Conservation (phyloP, 176 grass and related monocot species). For the Eleusine indica region DNA sequence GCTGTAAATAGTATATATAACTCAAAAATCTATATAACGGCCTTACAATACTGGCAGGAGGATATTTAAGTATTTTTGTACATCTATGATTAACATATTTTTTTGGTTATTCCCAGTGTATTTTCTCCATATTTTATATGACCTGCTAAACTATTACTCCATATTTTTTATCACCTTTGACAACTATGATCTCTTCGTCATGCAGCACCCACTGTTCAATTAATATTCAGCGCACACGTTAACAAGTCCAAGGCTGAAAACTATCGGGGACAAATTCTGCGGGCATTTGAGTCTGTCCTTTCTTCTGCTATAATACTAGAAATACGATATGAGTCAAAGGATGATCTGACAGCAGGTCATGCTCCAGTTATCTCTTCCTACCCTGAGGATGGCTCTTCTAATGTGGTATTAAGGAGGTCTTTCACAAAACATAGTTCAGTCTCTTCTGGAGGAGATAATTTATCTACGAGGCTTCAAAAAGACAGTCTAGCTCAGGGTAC, state of each 20-base stretch:
- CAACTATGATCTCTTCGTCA: slow-evolving; percentile 21
- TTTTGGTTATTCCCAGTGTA: not conserved
- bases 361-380: slow-evolving; percentile 45
- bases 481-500: slow-evolving; percentile 28
- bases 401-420: slow-evolving; percentile 62
- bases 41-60: no score
- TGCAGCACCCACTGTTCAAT: slow-evolving; percentile 79
- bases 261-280: slow-evolving; percentile 78
- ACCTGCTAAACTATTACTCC: not conserved
- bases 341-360: slow-evolving; percentile 28
- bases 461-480: slow-evolving; percentile 54
- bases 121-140: not conserved
- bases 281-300: slow-evolving; percentile 90
- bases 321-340: slow-evolving; percentile 75
- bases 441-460: slow-evolving; percentile 63
- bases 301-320: slow-evolving; percentile 84
- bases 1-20: no score
- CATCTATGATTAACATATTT: no score
- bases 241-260: slow-evolving; percentile 88
- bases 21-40: no score
- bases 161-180: slow-evolving; percentile 32
- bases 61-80: no score
- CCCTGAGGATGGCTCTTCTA: slow-evolving; percentile 45
- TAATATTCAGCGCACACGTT: slow-evolving; percentile 68
- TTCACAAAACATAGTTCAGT: slow-evolving; percentile 62